Evolutionary conservation across 176 grass and related monocot species (phyloP), one percentile per base, ranked within the genome.

Genomic region (Coix lacrymajobi): DNA sequence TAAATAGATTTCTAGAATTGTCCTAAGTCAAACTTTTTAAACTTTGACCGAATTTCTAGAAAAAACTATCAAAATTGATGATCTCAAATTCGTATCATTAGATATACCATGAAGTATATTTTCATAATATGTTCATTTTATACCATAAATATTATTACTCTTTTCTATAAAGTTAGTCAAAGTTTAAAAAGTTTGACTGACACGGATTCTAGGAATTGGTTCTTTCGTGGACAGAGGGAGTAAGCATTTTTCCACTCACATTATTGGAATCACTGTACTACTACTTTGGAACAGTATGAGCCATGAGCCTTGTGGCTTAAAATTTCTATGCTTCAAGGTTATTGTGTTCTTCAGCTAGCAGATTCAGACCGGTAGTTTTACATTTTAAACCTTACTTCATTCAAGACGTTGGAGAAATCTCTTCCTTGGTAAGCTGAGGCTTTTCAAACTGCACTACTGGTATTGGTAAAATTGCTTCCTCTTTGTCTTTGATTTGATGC

Each of bases 401-500:
- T 29, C 3, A 8, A 40, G 24, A 40, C 15, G n/a, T 58, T 22
- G 5, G 28, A 41, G 16, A 38, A 62, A 12, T 39, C 37, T 15
- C 12, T 73, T 37, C 65, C 72, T 49, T 64, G 6, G 52, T 28
- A 51, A 62, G 36, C 13, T 32, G 37, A 67, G 70, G 52, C 31
- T 72, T 69, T 54, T 26, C 3, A 49, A 25, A 28, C 63, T 14
- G 11, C 31, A 61, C 12, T 30, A 56, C 8, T 56, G 10, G 19
- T 52, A 20, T n/a, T 56, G 51, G 4, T 56, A 22, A n/a, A 57
- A 57, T 24, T 57, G 22, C 52, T 57, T 57, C 52, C 1, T 57
- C 19, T 75, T 85, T 43, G 34, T 57, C 19, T 75, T 85, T 43
- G 34, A 56, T 85, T 85, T 58, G 25, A 43, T 56, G 26, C 0